These are phyloP conservation scores for Verticillium nubilum DNA, from an alignment of 2,329 filamentous ascomycete genomes.

Conservation along the genomic window DNA sequence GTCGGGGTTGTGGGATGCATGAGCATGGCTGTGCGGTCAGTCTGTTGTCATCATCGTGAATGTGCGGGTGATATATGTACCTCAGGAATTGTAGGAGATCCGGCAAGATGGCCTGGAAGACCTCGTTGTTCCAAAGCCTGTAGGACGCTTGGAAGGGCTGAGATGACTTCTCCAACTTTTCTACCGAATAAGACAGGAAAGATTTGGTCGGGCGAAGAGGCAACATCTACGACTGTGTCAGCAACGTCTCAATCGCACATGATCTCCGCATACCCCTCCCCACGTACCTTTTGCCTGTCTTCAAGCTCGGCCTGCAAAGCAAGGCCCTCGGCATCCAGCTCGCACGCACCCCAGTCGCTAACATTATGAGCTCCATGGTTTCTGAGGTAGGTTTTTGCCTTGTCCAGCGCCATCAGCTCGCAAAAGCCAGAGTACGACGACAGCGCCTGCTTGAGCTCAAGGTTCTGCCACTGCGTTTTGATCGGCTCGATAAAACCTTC, in stretches of 20 bases:
- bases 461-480: slow-evolving; percentile 71
- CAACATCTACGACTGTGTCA: slow-evolving; percentile 42
- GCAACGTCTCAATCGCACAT: background rate
- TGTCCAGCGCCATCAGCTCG: slow-evolving; percentile 70
- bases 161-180: slow-evolving; percentile 73
- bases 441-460: slow-evolving; percentile 62
- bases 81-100: slow-evolving; percentile 79
- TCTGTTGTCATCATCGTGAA: background rate
- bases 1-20: slow-evolving; percentile 80
- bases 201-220: slow-evolving; percentile 86
- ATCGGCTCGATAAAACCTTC: slow-evolving; percentile 78
- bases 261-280: background rate
- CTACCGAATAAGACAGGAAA: slow-evolving; percentile 86
- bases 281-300: slow-evolving; percentile 60
- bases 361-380: slow-evolving; percentile 68
- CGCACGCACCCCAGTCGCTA: slow-evolving; percentile 74
- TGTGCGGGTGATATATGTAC: slow-evolving; percentile 27
- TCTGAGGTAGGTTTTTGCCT: slow-evolving; percentile 74
- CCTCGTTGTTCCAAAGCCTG: slow-evolving; percentile 76
- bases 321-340: slow-evolving; percentile 74
- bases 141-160: slow-evolving; percentile 70
- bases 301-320: slow-evolving; percentile 74
- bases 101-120: slow-evolving; percentile 77
- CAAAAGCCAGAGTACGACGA: slow-evolving; percentile 76
- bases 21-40: slow-evolving; percentile 61